These are phyloP conservation scores for Neurospora discreta DNA, from an alignment of 495 filamentous ascomycete species.

Conservation along the genomic window DNA sequence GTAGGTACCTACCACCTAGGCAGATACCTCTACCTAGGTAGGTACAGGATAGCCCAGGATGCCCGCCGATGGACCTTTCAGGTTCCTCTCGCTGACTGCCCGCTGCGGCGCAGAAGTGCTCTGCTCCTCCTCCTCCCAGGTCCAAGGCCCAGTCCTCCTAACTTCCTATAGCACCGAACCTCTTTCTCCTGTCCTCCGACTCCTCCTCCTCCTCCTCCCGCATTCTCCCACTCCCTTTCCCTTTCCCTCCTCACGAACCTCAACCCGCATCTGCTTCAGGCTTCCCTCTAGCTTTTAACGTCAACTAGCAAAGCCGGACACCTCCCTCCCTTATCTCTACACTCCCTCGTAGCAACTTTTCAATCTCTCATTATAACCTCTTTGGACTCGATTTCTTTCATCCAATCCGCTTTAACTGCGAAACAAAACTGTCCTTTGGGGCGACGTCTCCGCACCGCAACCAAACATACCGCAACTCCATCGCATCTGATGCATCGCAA, in stretches of 20 bases:
- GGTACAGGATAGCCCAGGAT: not conserved
- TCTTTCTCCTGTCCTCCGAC: not conserved
- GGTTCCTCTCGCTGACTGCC: not conserved
- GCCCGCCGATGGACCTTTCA: not conserved
- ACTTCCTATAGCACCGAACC: not conserved
- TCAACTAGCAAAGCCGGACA: not conserved
- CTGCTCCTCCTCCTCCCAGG: not conserved
- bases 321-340: conserved; percentile 16
- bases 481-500: not conserved
- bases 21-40: too few species aligned
- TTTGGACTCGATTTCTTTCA: conserved; percentile 17
- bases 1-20: not conserved
- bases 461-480: not conserved
- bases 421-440: conserved; percentile 13
- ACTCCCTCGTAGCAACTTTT: conserved; percentile 20
- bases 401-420: not conserved
- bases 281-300: conserved; percentile 9
- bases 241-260: not conserved
- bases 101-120: not conserved
- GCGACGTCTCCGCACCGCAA: conserved; percentile 17
- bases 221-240: conserved; percentile 20
- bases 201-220: conserved; percentile 18
- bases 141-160: not conserved
- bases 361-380: conserved; percentile 24
- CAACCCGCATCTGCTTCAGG: conserved; percentile 4